These are phyloP conservation scores for Choricystis sp. DNA, from an alignment of 139 green algal genomes.

Conservation along the genomic window DNA sequence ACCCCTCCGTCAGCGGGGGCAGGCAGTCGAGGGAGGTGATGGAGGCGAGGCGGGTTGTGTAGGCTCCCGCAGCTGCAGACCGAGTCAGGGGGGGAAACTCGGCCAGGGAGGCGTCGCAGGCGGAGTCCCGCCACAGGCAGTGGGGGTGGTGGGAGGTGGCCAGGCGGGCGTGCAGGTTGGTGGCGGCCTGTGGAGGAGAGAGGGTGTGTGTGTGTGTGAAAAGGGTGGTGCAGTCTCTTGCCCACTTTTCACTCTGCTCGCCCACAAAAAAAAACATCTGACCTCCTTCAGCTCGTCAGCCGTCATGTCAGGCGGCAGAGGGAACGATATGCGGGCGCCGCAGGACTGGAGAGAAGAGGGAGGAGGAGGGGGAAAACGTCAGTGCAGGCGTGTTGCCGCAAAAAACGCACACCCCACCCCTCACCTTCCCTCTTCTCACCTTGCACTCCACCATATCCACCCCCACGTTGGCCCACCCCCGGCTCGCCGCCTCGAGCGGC, in stretches of 20 bases:
- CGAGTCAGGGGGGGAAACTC: constrained; percentile 26
- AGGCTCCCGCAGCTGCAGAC: no score
- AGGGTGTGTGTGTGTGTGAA: no score
- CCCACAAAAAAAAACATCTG: no score
- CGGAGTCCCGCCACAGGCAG: constrained; percentile 36
- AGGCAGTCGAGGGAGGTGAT: no score
- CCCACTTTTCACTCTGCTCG: no score
- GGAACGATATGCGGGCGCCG: constrained; percentile 30
- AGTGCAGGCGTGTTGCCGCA: no score
- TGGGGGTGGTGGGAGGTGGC: constrained; percentile 15
- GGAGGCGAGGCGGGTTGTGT: no score
- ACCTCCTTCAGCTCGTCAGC: constrained; percentile 11
- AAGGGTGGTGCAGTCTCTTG: no score
- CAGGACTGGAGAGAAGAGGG: constrained; percentile 19
- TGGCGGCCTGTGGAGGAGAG: no score
- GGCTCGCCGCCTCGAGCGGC: constrained; percentile 36
- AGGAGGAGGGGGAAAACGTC: neutral
- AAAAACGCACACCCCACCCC: no score
- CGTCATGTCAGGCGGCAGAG: constrained; percentile 16
- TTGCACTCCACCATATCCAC: constrained; percentile 44
- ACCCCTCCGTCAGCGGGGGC: no score
- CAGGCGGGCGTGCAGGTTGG: no score
- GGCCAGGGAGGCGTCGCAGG: constrained; percentile 23
- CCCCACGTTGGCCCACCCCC: constrained; percentile 42
- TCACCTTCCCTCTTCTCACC: constrained; percentile 2